Evolutionary conservation across 2,329 filamentous ascomycete species (phyloP), one percentile per base, ranked within the genome.

Genomic region (Macrophomina phaseolina): DNA sequence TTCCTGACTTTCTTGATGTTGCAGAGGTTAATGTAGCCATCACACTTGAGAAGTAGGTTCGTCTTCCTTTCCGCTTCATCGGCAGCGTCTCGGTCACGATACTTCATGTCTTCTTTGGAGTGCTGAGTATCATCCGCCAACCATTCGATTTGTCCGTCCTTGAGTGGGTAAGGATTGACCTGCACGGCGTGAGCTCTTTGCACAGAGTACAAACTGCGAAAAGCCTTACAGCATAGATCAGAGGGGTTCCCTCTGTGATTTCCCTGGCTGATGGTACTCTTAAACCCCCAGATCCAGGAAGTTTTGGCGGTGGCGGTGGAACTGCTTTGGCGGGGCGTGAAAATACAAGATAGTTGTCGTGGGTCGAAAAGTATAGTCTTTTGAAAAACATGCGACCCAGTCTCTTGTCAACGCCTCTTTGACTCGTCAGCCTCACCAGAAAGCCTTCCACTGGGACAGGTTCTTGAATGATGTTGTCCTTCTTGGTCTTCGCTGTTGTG

Each of bases 391-490:
- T 84, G 66, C 84, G 84, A 14, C 87, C 87, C 68, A 89, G 73
- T 40, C 85, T 81, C 70, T 85, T 83, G 45, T 88, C 84, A 23
- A 83, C 78, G 16, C 89, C 89, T 69, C 82, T 85, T 68, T 90
- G 87, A 7, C 87, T 87, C 5, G 88, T 90, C 52, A 90, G 78
- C 48, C 89, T 83, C 58, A 90, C 83, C 28, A 91, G 78, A 70
- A 90, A 91, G 0, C 89, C 89, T 79, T 91, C 89, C 0, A 90
- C 80, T 11, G 89, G 88, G 1, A 84, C 73, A 5, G 89, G 88
- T 69, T 91, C 89, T 16, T 83, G 81, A 64, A 87, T 66, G 0
- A 78, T 78, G 4, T 61, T 48, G 28, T 66, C 48, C 42, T 23
- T 75, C 73, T 30, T 77, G 23, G 46, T 56, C 66, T 77, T 78